Conservation (phyloP, 768 basidiomycete species). For the Psilocybe subaeruginosa region DNA sequence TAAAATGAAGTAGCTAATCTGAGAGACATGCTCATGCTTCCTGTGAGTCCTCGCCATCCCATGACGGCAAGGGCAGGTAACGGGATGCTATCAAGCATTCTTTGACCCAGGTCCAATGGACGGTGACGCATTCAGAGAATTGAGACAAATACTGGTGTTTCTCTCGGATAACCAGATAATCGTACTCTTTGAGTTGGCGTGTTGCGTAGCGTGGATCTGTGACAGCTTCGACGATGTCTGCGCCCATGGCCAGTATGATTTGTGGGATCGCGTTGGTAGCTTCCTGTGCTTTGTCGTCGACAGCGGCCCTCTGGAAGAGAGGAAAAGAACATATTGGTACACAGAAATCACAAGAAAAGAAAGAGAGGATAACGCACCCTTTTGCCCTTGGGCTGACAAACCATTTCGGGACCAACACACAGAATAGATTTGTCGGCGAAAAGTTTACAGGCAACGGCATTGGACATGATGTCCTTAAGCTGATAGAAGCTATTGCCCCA, state of each 20-base stretch:
- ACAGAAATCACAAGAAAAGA: background rate
- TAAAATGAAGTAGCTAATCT: background rate
- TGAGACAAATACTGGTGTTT: slow-evolving; percentile 31
- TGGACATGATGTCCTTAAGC: slow-evolving; percentile 60
- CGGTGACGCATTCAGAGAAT: slow-evolving; percentile 35
- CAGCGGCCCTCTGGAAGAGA: slow-evolving; percentile 23
- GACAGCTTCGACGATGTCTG: slow-evolving; percentile 68
- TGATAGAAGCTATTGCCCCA: slow-evolving; percentile 56
- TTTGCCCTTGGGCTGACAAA: slow-evolving; percentile 48
- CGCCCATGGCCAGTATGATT: slow-evolving; percentile 82
- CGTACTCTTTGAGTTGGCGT: slow-evolving; percentile 40
- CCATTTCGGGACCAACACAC: slow-evolving; percentile 59
- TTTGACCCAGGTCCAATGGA: slow-evolving; percentile 76
- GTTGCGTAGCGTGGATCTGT: slow-evolving; percentile 47
- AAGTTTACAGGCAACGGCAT: slow-evolving; percentile 57
- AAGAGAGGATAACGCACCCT: slow-evolving; percentile 28
- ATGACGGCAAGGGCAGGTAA: slow-evolving; percentile 38
- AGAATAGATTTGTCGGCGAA: slow-evolving; percentile 59
- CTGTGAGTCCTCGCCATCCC: slow-evolving; percentile 26
- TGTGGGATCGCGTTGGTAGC: slow-evolving; percentile 54
- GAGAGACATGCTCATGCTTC: slow-evolving; percentile 18
- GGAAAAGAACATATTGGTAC: background rate
- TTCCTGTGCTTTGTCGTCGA: slow-evolving; percentile 38
- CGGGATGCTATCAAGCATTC: slow-evolving; percentile 72
- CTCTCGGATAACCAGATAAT: slow-evolving; percentile 68